Evolutionary conservation across 257 asterid species (phyloP).

Genomic region (Solanum pinnatisectum): DNA sequence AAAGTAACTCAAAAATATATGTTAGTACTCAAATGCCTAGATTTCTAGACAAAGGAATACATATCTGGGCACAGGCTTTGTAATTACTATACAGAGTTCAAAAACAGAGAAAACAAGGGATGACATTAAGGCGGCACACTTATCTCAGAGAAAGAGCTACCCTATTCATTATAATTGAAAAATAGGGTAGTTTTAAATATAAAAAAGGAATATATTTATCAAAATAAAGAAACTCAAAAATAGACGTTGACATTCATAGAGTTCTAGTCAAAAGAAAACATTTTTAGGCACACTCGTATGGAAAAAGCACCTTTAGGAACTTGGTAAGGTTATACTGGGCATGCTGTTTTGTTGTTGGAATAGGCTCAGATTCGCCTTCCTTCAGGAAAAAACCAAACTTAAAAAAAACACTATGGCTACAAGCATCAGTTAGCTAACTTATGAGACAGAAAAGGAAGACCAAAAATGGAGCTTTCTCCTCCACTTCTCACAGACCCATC

Average conservation of each 20-base stretch:
- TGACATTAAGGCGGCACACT: neutral
- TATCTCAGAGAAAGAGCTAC: neutral
- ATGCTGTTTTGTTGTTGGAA: neutral
- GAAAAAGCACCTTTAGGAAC: neutral
- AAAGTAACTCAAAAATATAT: neutral
- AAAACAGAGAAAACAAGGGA: neutral
- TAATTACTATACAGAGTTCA: neutral
- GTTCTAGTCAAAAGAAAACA: neutral
- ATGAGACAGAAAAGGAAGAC: neutral
- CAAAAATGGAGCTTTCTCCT: neutral
- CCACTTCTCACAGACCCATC: neutral
- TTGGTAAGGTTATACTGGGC: too few relatives aligned
- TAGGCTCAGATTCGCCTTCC: neutral
- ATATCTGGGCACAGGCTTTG: neutral
- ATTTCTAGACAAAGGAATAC: neutral
- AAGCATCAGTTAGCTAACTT: neutral
- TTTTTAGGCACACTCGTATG: neutral
- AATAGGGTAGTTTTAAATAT: neutral
- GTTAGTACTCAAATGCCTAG: neutral
- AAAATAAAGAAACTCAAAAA: neutral
- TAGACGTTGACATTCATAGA: neutral
- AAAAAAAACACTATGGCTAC: neutral
- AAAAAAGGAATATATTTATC: neutral
- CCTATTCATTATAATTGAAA: neutral
- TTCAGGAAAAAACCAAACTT: neutral